Percentiles rank a stretch among this genome's conserved stretches.
Evolutionary conservation across 1,284 basidiomycete genomes (phyloP).

Genomic region (Apiotrichum sp.): DNA sequence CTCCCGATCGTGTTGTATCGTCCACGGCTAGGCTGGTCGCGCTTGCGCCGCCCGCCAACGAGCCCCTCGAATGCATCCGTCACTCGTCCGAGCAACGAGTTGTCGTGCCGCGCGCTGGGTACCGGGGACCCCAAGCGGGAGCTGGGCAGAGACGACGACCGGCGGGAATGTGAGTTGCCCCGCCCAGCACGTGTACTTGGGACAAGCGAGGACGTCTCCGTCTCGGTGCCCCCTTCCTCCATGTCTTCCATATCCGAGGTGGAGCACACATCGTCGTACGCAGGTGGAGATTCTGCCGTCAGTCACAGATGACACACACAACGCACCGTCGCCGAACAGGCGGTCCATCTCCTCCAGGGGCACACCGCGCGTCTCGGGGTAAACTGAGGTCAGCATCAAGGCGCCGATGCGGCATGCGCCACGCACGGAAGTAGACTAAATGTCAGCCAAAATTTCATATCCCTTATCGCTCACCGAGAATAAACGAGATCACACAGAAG

Average conservation of each 20-base stretch:
- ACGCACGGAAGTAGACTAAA: slow-evolving; percentile 31
- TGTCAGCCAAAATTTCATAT: not conserved
- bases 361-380: slow-evolving; percentile 53
- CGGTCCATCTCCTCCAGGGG: slow-evolving; percentile 53
- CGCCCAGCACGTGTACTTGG: slow-evolving; percentile 11
- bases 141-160: slow-evolving; percentile 31
- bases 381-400: slow-evolving; percentile 23
- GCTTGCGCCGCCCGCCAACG: slow-evolving; percentile 44
- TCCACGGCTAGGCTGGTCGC: slow-evolving; percentile 35
- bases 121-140: slow-evolving; percentile 30
- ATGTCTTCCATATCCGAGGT: slow-evolving; percentile 7
- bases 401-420: not conserved
- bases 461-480: slow-evolving; percentile 51
- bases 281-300: slow-evolving; percentile 1
- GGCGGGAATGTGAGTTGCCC: slow-evolving; percentile 18
- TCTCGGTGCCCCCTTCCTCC: slow-evolving; percentile 41
- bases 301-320: not conserved
- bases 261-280: slow-evolving; percentile 12
- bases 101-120: slow-evolving; percentile 13
- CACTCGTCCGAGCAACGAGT: slow-evolving; percentile 38
- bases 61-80: slow-evolving; percentile 54
- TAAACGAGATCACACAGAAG: slow-evolving; percentile 82
- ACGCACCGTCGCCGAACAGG: slow-evolving; percentile 38
- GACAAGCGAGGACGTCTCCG: slow-evolving; percentile 60
- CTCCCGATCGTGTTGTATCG: slow-evolving; percentile 57